A percentile compares a stretch with the other conserved stretches of the same genome.
These are phyloP conservation scores for Tuber aestivum DNA, from an alignment of 495 filamentous ascomycete species.

Conservation along the genomic window DNA sequence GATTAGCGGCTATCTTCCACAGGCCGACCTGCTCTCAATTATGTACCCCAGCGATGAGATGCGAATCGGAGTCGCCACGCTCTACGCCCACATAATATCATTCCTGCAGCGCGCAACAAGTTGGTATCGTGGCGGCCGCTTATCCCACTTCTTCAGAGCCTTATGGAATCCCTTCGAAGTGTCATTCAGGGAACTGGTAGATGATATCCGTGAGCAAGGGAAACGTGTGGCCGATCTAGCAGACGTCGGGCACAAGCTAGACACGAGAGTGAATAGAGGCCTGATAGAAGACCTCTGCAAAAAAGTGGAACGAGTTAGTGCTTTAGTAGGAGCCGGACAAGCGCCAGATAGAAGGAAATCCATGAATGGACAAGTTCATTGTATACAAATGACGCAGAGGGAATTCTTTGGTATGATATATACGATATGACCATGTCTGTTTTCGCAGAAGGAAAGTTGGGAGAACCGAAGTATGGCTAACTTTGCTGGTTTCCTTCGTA, in stretches of 20 bases:
- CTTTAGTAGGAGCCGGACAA: neutral
- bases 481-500: neutral
- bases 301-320: neutral
- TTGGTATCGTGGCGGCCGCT: neutral
- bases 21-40: neutral
- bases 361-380: neutral
- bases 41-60: slow-evolving; percentile 1
- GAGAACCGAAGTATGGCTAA: neutral
- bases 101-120: slow-evolving; percentile 2
- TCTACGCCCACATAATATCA: slow-evolving; percentile 4
- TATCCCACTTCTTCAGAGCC: neutral
- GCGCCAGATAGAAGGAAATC: neutral
- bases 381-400: neutral
- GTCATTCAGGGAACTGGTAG: neutral
- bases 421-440: neutral
- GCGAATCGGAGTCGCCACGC: neutral
- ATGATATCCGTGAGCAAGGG: neutral
- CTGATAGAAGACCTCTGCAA: neutral
- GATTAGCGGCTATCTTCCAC: neutral
- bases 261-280: slow-evolving; percentile 1
- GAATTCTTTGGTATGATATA: slow-evolving; percentile 6
- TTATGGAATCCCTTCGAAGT: slow-evolving; percentile 3
- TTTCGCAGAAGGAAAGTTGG: neutral
- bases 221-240: neutral
- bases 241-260: neutral